A percentile compares a stretch with the other conserved stretches of the same genome.
phyloP scores from a whole-genome alignment of 306 rosid genomes.

The Trifolium subterraneum region DNA sequence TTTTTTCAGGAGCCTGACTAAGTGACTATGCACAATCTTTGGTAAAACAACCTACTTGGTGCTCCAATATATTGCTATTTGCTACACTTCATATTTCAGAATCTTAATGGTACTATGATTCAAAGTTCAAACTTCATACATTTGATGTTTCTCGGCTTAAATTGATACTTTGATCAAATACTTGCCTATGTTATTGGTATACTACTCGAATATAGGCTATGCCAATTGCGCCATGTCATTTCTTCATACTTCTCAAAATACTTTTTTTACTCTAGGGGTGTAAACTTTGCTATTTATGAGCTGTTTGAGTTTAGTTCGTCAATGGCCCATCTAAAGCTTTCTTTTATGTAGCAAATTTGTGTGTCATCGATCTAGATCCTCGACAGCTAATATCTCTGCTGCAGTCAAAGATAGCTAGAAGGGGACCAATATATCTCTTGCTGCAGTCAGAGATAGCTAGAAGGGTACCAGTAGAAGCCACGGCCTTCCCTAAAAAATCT shows the following conservation, averaged over 20 bases:
- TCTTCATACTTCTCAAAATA: background rate
- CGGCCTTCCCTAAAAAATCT: no score
- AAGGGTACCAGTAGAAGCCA: no score
- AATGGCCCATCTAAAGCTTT: background rate
- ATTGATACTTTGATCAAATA: background rate
- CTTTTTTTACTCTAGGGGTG: background rate
- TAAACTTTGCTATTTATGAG: background rate
- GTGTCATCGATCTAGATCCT: no score
- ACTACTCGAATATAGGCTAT: background rate
- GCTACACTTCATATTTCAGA: conserved; percentile 2
- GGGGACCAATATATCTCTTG: no score
- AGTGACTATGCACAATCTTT: conserved; percentile 21
- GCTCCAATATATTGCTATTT: conserved; percentile 12
- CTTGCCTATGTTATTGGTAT: background rate
- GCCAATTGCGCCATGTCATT: background rate
- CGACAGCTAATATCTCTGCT: no score
- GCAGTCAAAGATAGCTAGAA: no score
- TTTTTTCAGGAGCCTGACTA: conserved; percentile 27
- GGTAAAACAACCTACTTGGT: conserved; percentile 29
- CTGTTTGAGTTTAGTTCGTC: background rate
- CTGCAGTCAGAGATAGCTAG: no score
- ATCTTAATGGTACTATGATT: background rate
- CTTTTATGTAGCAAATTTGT: no score
- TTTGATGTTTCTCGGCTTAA: background rate
- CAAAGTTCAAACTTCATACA: conserved; percentile 4